Base-by-base conservation (phyloP, 495 filamentous ascomycete genomes). In the Penicillium odoratum region DNA sequence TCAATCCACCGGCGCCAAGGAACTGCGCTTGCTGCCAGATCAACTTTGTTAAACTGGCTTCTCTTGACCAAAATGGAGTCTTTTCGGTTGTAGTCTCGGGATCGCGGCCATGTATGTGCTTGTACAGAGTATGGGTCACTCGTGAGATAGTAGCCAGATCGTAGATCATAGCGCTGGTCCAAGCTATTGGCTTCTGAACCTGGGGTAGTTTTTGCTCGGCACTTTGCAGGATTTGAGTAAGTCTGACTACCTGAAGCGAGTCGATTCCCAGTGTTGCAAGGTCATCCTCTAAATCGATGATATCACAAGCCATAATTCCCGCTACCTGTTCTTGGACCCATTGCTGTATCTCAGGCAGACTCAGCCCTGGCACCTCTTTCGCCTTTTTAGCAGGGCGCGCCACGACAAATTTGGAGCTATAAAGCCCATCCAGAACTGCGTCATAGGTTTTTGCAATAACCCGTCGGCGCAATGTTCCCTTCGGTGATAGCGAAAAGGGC, bases 401-500 rank as follows among this genome's bases (percentile, higher is more conserved):
- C 1, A 8, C 7, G 13, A 21, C 16, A 3, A 5, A 8, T 5
- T 50, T 21, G 5, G 11, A 15, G 9, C 6, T 7, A 11, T 50
- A 34, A 8, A 50, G 48, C 10, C 10, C 13, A 7, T 34, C 26
- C 5, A 50, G 8, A 0, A 15, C 31, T 13, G 6, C 26, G 6
- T n/a, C 29, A 15, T 56, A 56, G 1, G 4, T 10, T 26, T 48
- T 56, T 1, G 4, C n/a, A 25, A 56, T 40, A 25, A 7, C 34
- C 31, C 44, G 53, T 28, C 53, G 44, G 5, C 44, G 53, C 1
- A 56, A n/a, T 3, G 43, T 48, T 3, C 43, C 45, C 18, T 56
- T 56, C 7, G 53, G 53, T 10, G 53, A 48, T 13, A 48, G 26
- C 13, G 28, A 9, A 38, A 56, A 56, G 7, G 44, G 44, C 43